Base-by-base conservation (phyloP, 1,284 basidiomycete genomes). In the Pseudozyma flocculosa region DNA sequence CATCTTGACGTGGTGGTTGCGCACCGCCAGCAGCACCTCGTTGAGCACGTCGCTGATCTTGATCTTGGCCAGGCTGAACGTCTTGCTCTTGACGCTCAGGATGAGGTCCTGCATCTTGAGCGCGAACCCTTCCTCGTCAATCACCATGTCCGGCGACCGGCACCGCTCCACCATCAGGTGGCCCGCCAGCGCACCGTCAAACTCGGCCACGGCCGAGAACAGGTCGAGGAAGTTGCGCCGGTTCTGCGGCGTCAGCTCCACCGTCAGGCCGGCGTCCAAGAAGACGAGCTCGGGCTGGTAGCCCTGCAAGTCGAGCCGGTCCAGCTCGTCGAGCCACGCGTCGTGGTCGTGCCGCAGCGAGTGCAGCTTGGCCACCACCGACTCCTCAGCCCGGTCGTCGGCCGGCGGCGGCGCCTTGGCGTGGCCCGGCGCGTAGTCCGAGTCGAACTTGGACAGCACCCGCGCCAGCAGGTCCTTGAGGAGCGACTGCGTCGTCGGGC, bases 101-200 rank as follows among this genome's bases (percentile, higher is more conserved):
- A 97, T 88, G 50, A 98, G 85, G 76, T 95, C 89, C 76, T 97
- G 94, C 85, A 98, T 96, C 82, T 92, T 92, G 49, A 97, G 83
- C 32, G 93, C 92, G 77, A 98, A 99, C 1, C 87, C 92, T 79
- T 97, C 92, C 15, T 88, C 84, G 72, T 99, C 91, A 47, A 93
- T 82, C 1, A 88, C 92, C 32, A 94, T 84, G 56, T 95, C 88
- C 1, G 95, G 95, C 2, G 87, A 85, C n/a, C 90, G 86, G 75
- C 91, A 97, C 26, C 93, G 88, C 78, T 93, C 89, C 42, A 97
- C 86, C 95, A 99, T 98, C 45, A 99, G 85, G 61, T 90, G 86
- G 0, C 95, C 95, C 0, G 91, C 88, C 50, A 87, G 87, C 79
- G 95, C 95, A 0, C 95, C 95, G 76, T 99, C 93, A 68, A 99